phyloP scores from a whole-genome alignment of 2,329 filamentous ascomycete species.

The Dothiorella sarmentorum region DNA sequence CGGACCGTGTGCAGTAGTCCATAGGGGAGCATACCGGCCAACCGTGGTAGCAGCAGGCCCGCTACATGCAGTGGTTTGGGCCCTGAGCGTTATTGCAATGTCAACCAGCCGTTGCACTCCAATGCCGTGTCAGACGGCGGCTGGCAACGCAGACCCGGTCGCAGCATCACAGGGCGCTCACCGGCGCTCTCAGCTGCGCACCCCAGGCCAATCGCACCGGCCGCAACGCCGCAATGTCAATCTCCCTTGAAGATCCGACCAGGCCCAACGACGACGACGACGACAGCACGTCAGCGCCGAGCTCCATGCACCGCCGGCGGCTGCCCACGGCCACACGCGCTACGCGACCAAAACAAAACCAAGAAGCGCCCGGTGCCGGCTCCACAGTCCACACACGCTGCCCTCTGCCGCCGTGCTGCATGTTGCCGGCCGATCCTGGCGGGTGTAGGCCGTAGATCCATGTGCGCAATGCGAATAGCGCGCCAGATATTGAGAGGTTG shows the following conservation, averaged over 20 bases:
- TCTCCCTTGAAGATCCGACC: constrained; percentile 12
- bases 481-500: constrained; percentile 4
- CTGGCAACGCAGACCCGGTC: not conserved
- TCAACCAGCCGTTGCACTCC: not conserved
- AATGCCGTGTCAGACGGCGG: constrained; percentile 11
- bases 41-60: not conserved
- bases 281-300: not conserved
- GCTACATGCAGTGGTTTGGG: not conserved
- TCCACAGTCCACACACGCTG: not conserved
- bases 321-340: not conserved
- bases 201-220: not conserved
- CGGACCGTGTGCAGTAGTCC: not conserved
- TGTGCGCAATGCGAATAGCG: constrained; percentile 2
- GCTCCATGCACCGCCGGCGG: not conserved
- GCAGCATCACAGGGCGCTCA: not conserved
- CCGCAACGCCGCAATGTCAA: not conserved
- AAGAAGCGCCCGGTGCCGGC: not conserved
- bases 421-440: constrained; percentile 7
- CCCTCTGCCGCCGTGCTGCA: not conserved
- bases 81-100: not conserved
- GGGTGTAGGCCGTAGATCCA: not conserved
- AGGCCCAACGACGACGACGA: not conserved
- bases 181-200: not conserved
- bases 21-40: not conserved
- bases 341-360: too few species aligned